Conservation (phyloP, 306 rosid genomes). For the Albizia julibrissin region DNA sequence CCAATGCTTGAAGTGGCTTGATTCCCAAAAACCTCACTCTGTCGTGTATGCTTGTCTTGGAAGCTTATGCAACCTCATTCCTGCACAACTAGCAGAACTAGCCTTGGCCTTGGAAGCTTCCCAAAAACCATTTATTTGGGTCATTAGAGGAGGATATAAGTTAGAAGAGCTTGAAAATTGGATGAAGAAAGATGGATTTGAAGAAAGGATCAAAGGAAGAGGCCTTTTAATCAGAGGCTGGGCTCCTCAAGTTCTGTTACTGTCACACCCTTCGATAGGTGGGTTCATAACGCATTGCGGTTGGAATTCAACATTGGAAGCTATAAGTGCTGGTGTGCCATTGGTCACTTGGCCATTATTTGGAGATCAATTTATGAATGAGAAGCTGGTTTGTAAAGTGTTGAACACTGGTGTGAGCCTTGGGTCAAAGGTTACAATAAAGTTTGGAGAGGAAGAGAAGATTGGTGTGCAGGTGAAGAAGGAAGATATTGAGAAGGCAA, state of each 20-base stretch:
- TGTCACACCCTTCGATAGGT: constrained; percentile 55
- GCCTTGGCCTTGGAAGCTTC: constrained; percentile 64
- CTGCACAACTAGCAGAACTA: constrained; percentile 52
- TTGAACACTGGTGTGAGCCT: constrained; percentile 44
- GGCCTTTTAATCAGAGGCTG: constrained; percentile 54
- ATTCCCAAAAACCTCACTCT: constrained; percentile 36
- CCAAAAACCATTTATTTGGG: constrained; percentile 69
- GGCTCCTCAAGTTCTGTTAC: constrained; percentile 59
- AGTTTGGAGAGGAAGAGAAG: constrained; percentile 53
- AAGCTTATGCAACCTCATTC: constrained; percentile 50
- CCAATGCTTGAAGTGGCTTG: constrained; percentile 55
- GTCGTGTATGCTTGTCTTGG: constrained; percentile 70
- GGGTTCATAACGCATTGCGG: constrained; percentile 65
- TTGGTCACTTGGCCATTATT: constrained; percentile 70
- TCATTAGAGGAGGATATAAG: constrained; percentile 41
- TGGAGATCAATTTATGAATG: constrained; percentile 61
- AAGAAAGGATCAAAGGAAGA: constrained; percentile 40
- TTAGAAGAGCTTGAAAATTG: constrained; percentile 45
- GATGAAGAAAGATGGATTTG: constrained; percentile 48
- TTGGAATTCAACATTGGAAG: constrained; percentile 65
- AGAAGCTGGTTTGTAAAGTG: constrained; percentile 49
- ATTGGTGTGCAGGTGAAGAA: constrained; percentile 44
- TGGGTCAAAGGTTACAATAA: constrained; percentile 47
- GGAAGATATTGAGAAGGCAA: constrained; percentile 42
- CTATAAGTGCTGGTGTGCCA: constrained; percentile 56